A percentile compares a stretch with the other conserved stretches of the same genome.
phyloP scores from a whole-genome alignment of 2,329 filamentous ascomycete genomes.

The Hortaea werneckii region DNA sequence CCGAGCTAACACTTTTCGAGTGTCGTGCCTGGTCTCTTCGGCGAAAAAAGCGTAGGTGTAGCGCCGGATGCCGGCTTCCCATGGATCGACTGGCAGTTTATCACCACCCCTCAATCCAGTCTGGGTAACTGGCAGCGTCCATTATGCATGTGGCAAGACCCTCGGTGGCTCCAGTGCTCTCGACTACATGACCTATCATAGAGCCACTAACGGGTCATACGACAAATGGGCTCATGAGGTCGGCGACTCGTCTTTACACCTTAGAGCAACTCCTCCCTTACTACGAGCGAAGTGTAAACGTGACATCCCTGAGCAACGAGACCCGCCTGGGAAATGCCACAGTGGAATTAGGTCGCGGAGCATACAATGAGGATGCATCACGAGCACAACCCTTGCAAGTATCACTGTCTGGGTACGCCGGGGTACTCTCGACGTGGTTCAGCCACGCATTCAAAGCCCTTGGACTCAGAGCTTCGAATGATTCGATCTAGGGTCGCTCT shows the following conservation, averaged over 20 bases:
- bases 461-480: too few species aligned
- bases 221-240: conserved; percentile 28
- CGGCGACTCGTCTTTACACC: conserved; percentile 22
- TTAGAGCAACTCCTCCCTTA: conserved; percentile 18
- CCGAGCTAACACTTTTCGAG: conserved; percentile 10
- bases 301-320: conserved; percentile 13
- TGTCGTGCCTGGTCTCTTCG: conserved; percentile 16
- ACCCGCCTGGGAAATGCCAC: too few species aligned
- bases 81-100: conserved; percentile 20
- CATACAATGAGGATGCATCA: too few species aligned
- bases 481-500: too few species aligned
- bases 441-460: too few species aligned
- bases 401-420: too few species aligned
- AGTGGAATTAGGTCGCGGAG: too few species aligned
- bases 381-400: too few species aligned
- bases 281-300: conserved; percentile 11
- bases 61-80: too few species aligned
- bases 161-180: conserved; percentile 20
- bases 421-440: too few species aligned
- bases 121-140: conserved; percentile 6
- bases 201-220: conserved; percentile 23
- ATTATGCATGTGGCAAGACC: conserved; percentile 21
- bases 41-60: conserved; percentile 11
- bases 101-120: conserved; percentile 17
- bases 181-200: conserved; percentile 19